Base-by-base conservation (phyloP, 2,329 filamentous ascomycete genomes). In the Mollisiaceae sp. region DNA sequence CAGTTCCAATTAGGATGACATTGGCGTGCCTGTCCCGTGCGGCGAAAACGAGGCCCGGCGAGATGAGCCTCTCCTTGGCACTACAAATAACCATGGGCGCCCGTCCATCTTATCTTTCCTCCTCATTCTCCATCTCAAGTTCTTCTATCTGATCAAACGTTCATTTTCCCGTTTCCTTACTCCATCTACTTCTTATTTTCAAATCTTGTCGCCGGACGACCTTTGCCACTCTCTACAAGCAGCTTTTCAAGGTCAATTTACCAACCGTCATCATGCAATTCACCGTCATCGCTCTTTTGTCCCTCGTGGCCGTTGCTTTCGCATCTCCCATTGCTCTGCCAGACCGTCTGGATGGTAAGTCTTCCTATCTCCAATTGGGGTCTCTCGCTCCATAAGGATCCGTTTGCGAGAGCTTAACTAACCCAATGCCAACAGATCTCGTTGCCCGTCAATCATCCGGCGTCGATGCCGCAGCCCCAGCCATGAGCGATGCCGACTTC, bases 121-220 rank as follows among this genome's bases (percentile, higher is more conserved):
- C 32, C 41, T 62, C 61, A 67, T 71, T 58, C 54, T 60, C 57
- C 59, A 61, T 65, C 50, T 62, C 52, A 60, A 61, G 35, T 60
- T 32, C 54, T 55, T 62, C 52, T 54, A 50, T 68, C 60, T 65
- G 57, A 64, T 66, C 64, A 66, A 65, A 66, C 62, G 50, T 66
- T 67, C 69, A 35, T 71, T 68, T 68, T 55, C 68, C 62, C 63
- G 64, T 68, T 60, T 56, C 54, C 56, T 32, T 32, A 32, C 27
- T 62, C 57, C 60, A 60, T 64, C 64, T 65, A 59, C 59, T 67
- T 65, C 56, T 60, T 67, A 66, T 60, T 60, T 67, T 54, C 60
- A 64, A 67, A 65, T 60, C 38, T 68, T 74, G 72, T 74, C 72
- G 72, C 73, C 72, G 72, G 72, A 71, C 72, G 73, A 75, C 72